These are phyloP conservation scores for Neophaeococcomyces aloes DNA, from an alignment of 2,329 filamentous ascomycete species.

Conservation along the genomic window DNA sequence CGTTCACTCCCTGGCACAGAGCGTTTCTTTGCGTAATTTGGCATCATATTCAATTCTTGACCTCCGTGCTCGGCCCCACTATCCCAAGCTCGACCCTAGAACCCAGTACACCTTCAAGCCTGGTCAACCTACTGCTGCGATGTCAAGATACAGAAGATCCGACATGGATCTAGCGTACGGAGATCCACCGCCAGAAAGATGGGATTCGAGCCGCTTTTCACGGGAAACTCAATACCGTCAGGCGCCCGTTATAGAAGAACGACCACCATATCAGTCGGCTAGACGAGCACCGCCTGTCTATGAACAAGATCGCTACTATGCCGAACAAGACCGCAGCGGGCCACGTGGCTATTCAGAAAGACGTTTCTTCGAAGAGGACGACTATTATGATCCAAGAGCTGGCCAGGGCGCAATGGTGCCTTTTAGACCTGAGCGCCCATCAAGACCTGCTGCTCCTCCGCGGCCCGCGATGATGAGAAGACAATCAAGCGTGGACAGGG, in stretches of 20 bases:
- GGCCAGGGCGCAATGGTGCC: slow-evolving; percentile 44
- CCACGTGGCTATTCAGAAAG: slow-evolving; percentile 33
- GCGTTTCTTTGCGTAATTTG: no score
- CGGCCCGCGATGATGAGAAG: slow-evolving; percentile 63
- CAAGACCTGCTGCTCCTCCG: slow-evolving; percentile 41
- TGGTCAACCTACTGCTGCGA: slow-evolving; percentile 4
- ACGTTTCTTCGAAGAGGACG: slow-evolving; percentile 27
- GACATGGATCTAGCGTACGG: slow-evolving; percentile 20
- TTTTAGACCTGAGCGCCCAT: slow-evolving; percentile 47
- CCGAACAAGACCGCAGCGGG: slow-evolving; percentile 31
- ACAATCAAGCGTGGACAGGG: slow-evolving; percentile 83
- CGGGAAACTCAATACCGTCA: slow-evolving; percentile 35
- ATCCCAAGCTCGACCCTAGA: neutral
- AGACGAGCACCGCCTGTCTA: slow-evolving; percentile 21
- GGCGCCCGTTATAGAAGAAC: slow-evolving; percentile 24
- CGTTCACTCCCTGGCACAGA: neutral
- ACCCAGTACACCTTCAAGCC: neutral
- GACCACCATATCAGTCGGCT: slow-evolving; percentile 22
- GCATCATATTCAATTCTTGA: neutral
- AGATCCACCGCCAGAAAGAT: slow-evolving; percentile 23
- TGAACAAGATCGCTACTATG: slow-evolving; percentile 33
- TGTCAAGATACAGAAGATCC: slow-evolving; percentile 19
- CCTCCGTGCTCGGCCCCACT: neutral
- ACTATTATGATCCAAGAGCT: slow-evolving; percentile 31
- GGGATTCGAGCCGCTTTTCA: slow-evolving; percentile 33